These are phyloP conservation scores for Coniochaeta hoffmannii DNA, from an alignment of 2,329 filamentous ascomycete genomes.

Conservation along the genomic window DNA sequence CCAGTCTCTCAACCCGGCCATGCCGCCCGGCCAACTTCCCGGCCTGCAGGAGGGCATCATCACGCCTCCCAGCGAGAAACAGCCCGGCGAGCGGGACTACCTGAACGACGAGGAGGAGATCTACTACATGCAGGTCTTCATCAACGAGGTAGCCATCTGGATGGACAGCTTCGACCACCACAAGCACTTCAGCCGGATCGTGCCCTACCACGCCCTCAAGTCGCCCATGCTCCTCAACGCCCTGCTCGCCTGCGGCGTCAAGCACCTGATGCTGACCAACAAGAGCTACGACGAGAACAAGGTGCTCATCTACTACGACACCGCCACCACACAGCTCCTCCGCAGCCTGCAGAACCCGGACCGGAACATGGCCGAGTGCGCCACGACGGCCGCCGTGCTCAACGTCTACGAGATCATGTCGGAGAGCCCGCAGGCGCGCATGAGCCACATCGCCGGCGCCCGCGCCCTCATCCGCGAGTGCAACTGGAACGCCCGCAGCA, in stretches of 20 bases:
- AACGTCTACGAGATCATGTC: conserved; percentile 94
- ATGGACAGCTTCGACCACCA: conserved; percentile 86
- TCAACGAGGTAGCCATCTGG: conserved; percentile 85
- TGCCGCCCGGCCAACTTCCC: conserved; percentile 14
- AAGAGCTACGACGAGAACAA: conserved; percentile 66
- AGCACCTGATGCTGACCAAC: conserved; percentile 69
- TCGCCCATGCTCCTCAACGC: conserved; percentile 88
- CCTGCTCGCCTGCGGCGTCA: conserved; percentile 79
- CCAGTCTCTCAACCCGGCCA: conserved; percentile 19
- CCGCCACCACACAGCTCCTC: conserved; percentile 71
- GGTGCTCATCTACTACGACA: conserved; percentile 77
- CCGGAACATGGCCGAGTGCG: conserved; percentile 75
- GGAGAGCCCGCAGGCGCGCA: conserved; percentile 67
- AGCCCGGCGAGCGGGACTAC: conserved; percentile 44
- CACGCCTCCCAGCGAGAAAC: conserved; percentile 34
- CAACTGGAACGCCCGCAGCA: conserved; percentile 73
- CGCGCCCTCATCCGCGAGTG: conserved; percentile 84
- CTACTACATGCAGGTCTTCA: conserved; percentile 85
- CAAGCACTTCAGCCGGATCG: conserved; percentile 76
- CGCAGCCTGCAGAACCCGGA: conserved; percentile 76
- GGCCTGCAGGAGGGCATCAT: conserved; percentile 24
- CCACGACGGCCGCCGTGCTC: conserved; percentile 78
- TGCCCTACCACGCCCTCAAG: conserved; percentile 76
- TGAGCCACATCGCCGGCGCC: conserved; percentile 83
- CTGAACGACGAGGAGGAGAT: conserved; percentile 72